Percentiles rank a stretch among this genome's conserved stretches.
Conservation (phyloP, 768 basidiomycete species). For the Pleurotus pulmonarius region DNA sequence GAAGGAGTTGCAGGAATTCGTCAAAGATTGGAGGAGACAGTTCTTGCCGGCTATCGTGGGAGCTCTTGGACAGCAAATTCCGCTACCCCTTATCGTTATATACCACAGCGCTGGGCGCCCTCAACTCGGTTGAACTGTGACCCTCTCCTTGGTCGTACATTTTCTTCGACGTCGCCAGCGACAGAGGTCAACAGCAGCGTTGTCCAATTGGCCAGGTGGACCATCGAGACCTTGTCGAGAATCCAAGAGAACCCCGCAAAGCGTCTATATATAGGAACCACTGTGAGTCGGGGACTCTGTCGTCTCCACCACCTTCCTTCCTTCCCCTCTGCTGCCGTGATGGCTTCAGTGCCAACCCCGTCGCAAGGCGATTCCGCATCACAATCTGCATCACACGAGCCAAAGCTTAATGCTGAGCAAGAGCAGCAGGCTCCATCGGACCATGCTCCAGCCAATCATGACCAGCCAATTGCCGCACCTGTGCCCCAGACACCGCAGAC, state of each 20-base stretch:
- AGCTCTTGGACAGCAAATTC: no score
- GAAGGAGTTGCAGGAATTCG: no score
- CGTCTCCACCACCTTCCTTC: not conserved
- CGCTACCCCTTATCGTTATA: no score
- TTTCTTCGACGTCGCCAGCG: no score
- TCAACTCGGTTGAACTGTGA: no score
- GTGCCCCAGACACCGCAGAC: constrained; percentile 60
- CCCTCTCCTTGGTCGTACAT: no score
- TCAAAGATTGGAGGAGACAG: no score
- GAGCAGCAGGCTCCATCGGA: constrained; percentile 7
- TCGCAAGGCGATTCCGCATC: not conserved
- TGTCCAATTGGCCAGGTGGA: not conserved
- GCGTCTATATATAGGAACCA: constrained; percentile 4
- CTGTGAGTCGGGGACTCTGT: not conserved
- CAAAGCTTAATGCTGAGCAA: constrained; percentile 15
- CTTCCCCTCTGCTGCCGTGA: not conserved
- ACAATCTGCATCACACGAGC: constrained; percentile 1
- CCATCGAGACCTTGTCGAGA: constrained; percentile 3
- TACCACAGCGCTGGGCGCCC: no score
- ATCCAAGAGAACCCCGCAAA: constrained; percentile 5
- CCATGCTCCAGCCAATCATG: constrained; percentile 14
- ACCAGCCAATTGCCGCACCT: constrained; percentile 14
- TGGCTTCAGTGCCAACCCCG: not conserved
- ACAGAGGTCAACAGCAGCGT: no score
- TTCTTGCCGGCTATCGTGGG: no score